Conservation (phyloP, 139 green algal species). For the Gonium pectorale region DNA sequence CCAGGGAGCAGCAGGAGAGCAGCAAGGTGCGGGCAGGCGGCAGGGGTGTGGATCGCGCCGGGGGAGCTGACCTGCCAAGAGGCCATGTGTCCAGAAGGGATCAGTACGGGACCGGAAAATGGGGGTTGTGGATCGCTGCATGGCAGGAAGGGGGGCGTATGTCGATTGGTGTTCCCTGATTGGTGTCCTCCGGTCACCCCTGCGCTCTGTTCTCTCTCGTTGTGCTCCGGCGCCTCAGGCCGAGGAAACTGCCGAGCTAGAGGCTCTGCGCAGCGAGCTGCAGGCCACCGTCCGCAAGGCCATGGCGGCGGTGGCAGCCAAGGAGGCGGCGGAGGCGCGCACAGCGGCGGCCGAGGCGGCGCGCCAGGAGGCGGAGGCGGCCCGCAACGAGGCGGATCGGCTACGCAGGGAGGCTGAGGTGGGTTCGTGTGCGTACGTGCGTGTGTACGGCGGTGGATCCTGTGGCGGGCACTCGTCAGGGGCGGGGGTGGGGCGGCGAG, state of each 20-base stretch:
- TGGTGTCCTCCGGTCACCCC: too few relatives aligned
- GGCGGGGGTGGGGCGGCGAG: too few relatives aligned
- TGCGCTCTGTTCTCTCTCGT: background rate
- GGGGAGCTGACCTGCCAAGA: too few relatives aligned
- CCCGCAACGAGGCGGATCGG: slow-evolving; percentile 54
- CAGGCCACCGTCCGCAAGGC: slow-evolving; percentile 53
- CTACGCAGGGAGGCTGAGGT: slow-evolving; percentile 57
- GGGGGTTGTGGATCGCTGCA: too few relatives aligned
- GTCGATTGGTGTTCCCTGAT: too few relatives aligned
- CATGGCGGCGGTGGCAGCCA: slow-evolving; percentile 50
- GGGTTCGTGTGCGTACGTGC: too few relatives aligned
- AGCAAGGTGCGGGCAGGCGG: slow-evolving; percentile 26
- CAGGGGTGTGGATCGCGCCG: background rate
- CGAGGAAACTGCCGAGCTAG: slow-evolving; percentile 46
- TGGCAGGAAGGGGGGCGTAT: too few relatives aligned
- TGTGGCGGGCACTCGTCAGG: too few relatives aligned
- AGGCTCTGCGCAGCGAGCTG: slow-evolving; percentile 47
- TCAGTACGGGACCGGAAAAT: too few relatives aligned
- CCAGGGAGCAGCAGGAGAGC: slow-evolving; percentile 25
- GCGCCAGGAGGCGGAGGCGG: slow-evolving; percentile 36
- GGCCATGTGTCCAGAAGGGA: too few relatives aligned
- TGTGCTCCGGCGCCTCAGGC: slow-evolving; percentile 20
- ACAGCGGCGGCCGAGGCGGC: slow-evolving; percentile 47
- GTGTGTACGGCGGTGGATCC: too few relatives aligned
- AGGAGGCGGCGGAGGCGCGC: slow-evolving; percentile 52